Evolutionary conservation across 1,284 basidiomycete species (phyloP).

Genomic region (Crepidotus sp.): DNA sequence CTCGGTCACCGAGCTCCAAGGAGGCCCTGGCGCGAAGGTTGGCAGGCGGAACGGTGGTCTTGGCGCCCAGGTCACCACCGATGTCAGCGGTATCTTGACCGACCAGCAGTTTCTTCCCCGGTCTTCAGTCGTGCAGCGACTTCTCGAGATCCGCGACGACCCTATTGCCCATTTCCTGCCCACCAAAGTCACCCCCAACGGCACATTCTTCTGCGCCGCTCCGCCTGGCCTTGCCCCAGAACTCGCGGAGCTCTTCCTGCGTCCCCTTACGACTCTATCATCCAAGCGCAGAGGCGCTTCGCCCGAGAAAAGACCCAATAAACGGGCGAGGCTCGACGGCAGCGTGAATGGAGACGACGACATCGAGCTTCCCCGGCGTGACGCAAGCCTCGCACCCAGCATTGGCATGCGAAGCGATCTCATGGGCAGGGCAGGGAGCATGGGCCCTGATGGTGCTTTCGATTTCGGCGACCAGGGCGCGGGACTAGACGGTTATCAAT

Average conservation of each 20-base stretch:
- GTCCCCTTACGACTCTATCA: constrained; percentile 48
- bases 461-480: constrained; percentile 47
- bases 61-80: constrained; percentile 49
- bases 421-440: constrained; percentile 24
- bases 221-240: constrained; percentile 77
- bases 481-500: constrained; percentile 55
- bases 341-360: constrained; percentile 43
- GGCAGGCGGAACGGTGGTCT: constrained; percentile 49
- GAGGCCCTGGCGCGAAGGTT: constrained; percentile 49
- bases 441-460: constrained; percentile 44
- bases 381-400: constrained; percentile 51
- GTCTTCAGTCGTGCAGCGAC: constrained; percentile 71
- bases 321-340: constrained; percentile 47
- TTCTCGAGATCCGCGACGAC: constrained; percentile 79
- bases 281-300: constrained; percentile 49
- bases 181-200: constrained; percentile 59
- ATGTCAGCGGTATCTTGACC: constrained; percentile 68
- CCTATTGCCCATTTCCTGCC: constrained; percentile 82
- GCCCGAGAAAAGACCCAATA: constrained; percentile 48
- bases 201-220: constrained; percentile 72
- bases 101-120: constrained; percentile 78
- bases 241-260: constrained; percentile 74
- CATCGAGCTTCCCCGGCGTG: constrained; percentile 63
- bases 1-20: constrained; percentile 74
- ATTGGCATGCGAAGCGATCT: constrained; percentile 33